These are phyloP conservation scores for Mycena epipterygia DNA, from an alignment of 768 basidiomycete species.

Conservation along the genomic window DNA sequence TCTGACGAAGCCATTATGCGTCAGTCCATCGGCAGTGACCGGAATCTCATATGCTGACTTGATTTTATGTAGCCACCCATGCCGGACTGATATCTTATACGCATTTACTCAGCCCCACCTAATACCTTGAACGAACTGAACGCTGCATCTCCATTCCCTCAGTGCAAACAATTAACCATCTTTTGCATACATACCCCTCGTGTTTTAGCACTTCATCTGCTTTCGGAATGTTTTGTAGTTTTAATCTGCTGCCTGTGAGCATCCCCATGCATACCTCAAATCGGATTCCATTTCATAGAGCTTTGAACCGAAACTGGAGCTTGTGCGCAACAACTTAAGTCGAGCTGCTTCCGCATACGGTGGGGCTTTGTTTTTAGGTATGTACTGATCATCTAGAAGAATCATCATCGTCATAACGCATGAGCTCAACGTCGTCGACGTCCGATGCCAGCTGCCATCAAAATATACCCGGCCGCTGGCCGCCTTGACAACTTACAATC, in stretches of 20 bases:
- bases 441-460: no score
- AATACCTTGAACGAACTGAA: slow-evolving; percentile 25
- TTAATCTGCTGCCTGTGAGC: slow-evolving; percentile 6
- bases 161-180: slow-evolving; percentile 12
- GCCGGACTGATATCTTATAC: slow-evolving; percentile 27
- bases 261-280: neutral
- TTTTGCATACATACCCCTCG: slow-evolving; percentile 23
- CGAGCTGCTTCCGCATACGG: no score
- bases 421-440: no score
- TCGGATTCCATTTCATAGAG: neutral
- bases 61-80: slow-evolving; percentile 14
- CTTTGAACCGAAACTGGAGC: no score
- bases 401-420: no score
- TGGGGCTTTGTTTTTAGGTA: no score
- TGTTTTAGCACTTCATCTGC: slow-evolving; percentile 8
- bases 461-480: no score
- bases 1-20: slow-evolving; percentile 35
- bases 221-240: slow-evolving; percentile 22
- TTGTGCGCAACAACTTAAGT: no score
- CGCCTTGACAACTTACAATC: no score
- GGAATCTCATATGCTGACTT: neutral
- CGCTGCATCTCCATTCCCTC: slow-evolving; percentile 16
- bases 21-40: neutral
- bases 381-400: no score
- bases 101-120: slow-evolving; percentile 21